Evolutionary conservation across 768 basidiomycete genomes (phyloP), one percentile per base, ranked within the genome.

Genomic region (Boletus eberwhitei): DNA sequence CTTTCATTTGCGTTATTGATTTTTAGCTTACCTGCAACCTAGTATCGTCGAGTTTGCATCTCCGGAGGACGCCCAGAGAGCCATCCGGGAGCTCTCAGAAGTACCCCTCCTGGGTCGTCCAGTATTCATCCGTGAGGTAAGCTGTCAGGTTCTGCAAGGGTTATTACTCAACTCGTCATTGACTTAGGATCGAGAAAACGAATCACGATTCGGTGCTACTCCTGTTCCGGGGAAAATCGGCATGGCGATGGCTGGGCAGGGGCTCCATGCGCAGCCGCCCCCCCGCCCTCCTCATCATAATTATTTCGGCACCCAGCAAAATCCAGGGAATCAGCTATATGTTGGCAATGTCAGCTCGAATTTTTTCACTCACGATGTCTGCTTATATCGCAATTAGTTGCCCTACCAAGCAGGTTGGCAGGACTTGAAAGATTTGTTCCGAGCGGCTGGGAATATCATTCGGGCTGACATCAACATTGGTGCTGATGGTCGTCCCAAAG

Each of bases 351-450:
- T 94, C 63, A 65, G 86, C 48, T 21, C 5, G 19, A 29, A 38
- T n/a, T 19, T 48, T 5, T 21, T 32, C 3, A 1, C 8, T 9
- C n/a, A 37, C 9, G 40, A 43, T 35, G 16, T 31, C 32, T 45
- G 24, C 58, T 63, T 22, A 65, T 39, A 26, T 26, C 2, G 8
- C 16, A 11, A 51, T 6, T 59, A 98, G 95, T 74, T 98, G 29
- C 95, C 94, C 2, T 93, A 91, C 67, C 93, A 95, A 74, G 94
- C 93, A n/a, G 93, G 93, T 31, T 99, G 96, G 96, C 96, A 99
- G 70, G 96, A 98, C 69, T 75, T 98, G 52, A 98, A 98, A 67
- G 96, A 98, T 71, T 77, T 98, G 29, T 98, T 98, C 86, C 86
- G 96, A 52, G 84, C 91, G 29, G 91, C 96, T 42, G 96, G 96